Evolutionary conservation across 176 grass and related monocot species (phyloP).

Genomic region (Themeda triandra): DNA sequence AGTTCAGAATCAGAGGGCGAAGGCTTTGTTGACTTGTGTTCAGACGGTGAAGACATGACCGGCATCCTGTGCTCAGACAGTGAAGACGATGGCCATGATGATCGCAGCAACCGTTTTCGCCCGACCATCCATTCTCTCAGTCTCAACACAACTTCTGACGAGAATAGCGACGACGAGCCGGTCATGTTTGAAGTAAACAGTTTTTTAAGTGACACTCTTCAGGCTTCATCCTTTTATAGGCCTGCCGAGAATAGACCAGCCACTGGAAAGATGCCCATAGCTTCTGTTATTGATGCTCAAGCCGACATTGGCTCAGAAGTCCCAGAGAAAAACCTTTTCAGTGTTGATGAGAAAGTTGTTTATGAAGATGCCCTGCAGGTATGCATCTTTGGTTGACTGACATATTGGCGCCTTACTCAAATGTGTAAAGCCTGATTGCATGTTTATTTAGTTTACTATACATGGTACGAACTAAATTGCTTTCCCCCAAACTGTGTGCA

Average conservation of each 20-base stretch:
- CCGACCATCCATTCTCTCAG: not conserved
- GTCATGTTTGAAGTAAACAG: not conserved
- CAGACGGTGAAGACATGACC: conserved; percentile 22
- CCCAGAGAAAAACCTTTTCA: conserved; percentile 42
- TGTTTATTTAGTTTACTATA: not conserved
- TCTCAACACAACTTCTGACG: not conserved
- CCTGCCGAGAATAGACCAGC: not conserved
- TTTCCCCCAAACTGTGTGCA: conserved; percentile 24
- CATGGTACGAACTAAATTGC: not conserved
- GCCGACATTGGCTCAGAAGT: not conserved
- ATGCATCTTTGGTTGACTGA: conserved; percentile 20
- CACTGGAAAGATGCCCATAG: conserved; percentile 9
- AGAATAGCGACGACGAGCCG: not conserved
- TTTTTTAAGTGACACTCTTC: not conserved
- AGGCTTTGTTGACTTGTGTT: conserved; percentile 27
- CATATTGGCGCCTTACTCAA: not conserved
- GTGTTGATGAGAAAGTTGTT: conserved; percentile 58
- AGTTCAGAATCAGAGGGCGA: conserved; percentile 49
- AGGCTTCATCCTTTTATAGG: conserved; percentile 4
- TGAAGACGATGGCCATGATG: not conserved
- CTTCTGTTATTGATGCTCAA: conserved; percentile 23
- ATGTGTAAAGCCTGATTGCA: not conserved
- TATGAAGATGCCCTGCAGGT: conserved; percentile 94
- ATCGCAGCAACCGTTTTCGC: not conserved
- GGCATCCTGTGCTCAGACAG: not conserved